Evolutionary conservation across 768 basidiomycete species (phyloP), one percentile per base, ranked within the genome.

Genomic region (Neoboletus brunneissimus): DNA sequence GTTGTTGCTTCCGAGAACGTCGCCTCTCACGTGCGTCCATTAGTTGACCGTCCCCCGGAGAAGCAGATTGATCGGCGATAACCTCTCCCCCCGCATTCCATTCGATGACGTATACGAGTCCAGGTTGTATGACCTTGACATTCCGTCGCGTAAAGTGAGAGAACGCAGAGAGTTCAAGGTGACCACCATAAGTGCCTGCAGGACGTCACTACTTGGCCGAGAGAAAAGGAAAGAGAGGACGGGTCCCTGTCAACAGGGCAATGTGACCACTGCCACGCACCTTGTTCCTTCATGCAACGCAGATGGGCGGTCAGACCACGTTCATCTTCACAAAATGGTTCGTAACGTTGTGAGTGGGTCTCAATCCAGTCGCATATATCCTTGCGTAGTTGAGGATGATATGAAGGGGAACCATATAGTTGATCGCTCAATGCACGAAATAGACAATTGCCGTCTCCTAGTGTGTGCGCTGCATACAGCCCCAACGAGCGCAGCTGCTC

Each of bases 81-180:
- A 52, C 62, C 51, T 82, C 81, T 49, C 76, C 80, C 56, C 85
- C 86, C 4, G 87, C 80, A 38, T 76, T 73, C 87, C 89, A 91
- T 65, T 92, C 87, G 53, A 95, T 92, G 57, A 94, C 87, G 72
- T 94, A 94, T 27, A 94, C 89, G 34, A 97, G 79, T 2, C 90
- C 91, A 0, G 94, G 94, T 67, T 96, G 94, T 51, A 95, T 83
- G 55, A 97, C 92, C 75, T 96, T 96, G 70, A 97, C 88, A 65
- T 92, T 82, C 31, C 87, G 79, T 53, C 77, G 76, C 48, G 80
- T 80, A 76, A 92, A 82, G 63, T 94, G 90, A 4, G 94, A 87
- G 69, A 94, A 96, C 1, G 92, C 92, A 18, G 88, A 89, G n/a
- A 97, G 79, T 71, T 97, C 94, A 65, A 97, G 83, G 72, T 97